Evolutionary conservation across 1,139 yeast genomes (phyloP), one percentile per base, ranked within the genome.

Genomic region (Lodderomyces metapsilosis): DNA sequence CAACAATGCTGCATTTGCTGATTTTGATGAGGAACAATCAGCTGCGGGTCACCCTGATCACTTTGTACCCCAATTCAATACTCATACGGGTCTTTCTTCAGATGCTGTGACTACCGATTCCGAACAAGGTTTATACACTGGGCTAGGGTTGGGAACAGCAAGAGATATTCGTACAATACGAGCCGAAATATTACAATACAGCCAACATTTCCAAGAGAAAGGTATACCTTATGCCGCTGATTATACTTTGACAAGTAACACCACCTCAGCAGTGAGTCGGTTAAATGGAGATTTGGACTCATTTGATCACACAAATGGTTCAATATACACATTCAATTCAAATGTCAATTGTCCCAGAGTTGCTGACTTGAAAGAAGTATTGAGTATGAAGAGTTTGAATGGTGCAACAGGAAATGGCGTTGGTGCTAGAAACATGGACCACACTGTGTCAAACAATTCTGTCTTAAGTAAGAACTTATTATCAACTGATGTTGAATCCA

Each of bases 81-180:
- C 40, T 20, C 43, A 21, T 16, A 38, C 51, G 2, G 48, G 49
- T 5, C 38, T 46, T 12, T 45, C 49, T 4, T 47, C 52, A 5
- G 48, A 47, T 30, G 43, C 24, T 16, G 45, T 28, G 2, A 45
- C 52, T 9, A 27, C 42, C 4, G 43, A 47, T 36, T 45, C 49
- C 5, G 52, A 47, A 30, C 34, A 38, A 21, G 50, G 52, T 10
- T 34, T 47, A 9, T 48, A 46, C 34, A 45, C 52, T 15, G 51
- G 52, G 5, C 52, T 66, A 20, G 77, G 77, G 1, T 54, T 71
- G 36, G 77, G 77, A 7, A 67, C 62, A 11, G 67, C 69, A 10
- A 66, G 64, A 33, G 77, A 71, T 46, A 71, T 71, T 18, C 58
- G 64, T 5, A 67, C 74, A 5, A 71, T 71, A 39, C 73, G 70